Base-by-base conservation (phyloP, 768 basidiomycete species). In the Mycena rosella region DNA sequence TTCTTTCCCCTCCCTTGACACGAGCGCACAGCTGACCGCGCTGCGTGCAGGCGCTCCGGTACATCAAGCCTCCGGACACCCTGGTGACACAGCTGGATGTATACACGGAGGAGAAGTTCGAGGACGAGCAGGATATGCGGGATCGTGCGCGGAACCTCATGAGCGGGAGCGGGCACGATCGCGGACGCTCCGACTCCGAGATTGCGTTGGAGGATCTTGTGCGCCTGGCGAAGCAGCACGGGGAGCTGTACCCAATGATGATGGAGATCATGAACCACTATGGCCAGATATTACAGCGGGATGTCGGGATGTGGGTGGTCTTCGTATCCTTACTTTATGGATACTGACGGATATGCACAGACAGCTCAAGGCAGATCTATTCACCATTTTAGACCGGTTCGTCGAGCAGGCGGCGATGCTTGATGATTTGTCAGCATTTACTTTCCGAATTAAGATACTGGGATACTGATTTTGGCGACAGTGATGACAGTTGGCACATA, bases 91-190 rank as follows among this genome's bases (percentile, higher is more conserved):
- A 96, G 72, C 79, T 96, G 8, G 87, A 91, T 68, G 84, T 94
- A 29, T 97, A 96, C 72, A 86, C 88, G 0, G 95, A 97, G 68
- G 95, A 96, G 76, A 93, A 94, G 72, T 93, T 91, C 49, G 95
- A 96, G 73, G 96, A 98, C 75, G 92, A 94, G 75, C 90, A 93
- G 74, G 93, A 96, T 55, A 85, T 94, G 78, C 88, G 89, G 42
- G 90, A 96, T 69, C 86, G 88, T 38, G 82, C 87, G 40, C 83
- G 80, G 38, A 73, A 72, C 53, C 51, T 82, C 20, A 71, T 84
- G 52, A 55, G 67, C 14, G 32, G n/a, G n/a, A n/a, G 48, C 38
- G 77, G 72, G 9, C 81, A 82, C 40, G 75, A 79, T 49, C 74
- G 79, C 18, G 70, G 78, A 3, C 72, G 74, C 5, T 86, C 86